Evolutionary conservation across 306 rosid species (phyloP), one percentile per base, ranked within the genome.

Genomic region (Carpinus fangiana): DNA sequence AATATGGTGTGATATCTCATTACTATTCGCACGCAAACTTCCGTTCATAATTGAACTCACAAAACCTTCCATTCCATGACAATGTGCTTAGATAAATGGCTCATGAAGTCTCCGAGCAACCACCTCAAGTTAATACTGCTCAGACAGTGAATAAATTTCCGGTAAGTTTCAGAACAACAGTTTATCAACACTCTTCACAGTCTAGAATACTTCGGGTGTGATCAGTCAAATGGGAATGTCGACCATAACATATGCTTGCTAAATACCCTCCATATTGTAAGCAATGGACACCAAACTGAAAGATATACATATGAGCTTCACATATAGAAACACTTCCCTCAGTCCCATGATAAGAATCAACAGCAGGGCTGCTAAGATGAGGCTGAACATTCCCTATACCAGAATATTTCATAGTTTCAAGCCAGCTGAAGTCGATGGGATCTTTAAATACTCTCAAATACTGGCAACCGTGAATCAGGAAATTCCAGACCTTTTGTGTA

Each of bases 201-300:
- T 81, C 78, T 48, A 87, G 51, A 82, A 87, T 86, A 65, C 76
- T 82, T 57, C 73, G 87, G 74, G 72, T 82, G 45, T 81, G 82
- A 75, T 76, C 26, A 62, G 78, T 73, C 81, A 78, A 79, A 69
- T 79, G 73, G 43, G 88, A 86, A 80, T 79, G 72, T 62, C 73
- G 74, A 20, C 93, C 92, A 64, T 85, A 89, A 81, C 92, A 90
- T 73, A 88, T 82, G 68, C 75, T 73, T 51, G 85, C 88, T 73
- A 89, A 82, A 72, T 84, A 83, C 73, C 90, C 90, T 68, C 97
- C 97, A 84, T 88, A 90, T 2, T 73, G 60, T 76, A 88, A 79
- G 85, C 92, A 93, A 69, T 93, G 93, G 21, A 80, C 64, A n/a
- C 91, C 90, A 20, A 89, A 90, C 77, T 84, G 83, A 72, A 84